Conservation (phyloP, 306 rosid genomes). For the Pueraria montana region DNA sequence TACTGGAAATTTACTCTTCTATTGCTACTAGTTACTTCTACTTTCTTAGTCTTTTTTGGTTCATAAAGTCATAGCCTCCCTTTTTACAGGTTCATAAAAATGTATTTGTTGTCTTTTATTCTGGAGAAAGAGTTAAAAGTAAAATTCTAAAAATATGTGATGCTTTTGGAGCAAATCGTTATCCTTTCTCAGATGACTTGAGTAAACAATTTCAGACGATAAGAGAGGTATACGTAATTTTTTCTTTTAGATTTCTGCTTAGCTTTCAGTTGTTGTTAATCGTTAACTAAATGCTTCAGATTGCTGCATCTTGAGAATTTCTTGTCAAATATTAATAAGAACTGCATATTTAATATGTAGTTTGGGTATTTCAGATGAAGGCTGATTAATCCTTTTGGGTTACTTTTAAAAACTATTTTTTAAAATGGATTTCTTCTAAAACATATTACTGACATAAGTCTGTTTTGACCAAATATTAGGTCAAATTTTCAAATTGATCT, state of each 20-base stretch:
- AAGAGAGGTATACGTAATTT: constrained; percentile 62
- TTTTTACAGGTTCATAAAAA: constrained; percentile 79
- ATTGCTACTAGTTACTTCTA: not conserved
- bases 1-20: constrained; percentile 28
- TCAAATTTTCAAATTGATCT: no score
- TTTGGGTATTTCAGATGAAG: constrained; percentile 7
- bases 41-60: constrained; percentile 37
- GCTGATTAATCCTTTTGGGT: no score
- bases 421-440: no score
- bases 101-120: constrained; percentile 83
- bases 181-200: constrained; percentile 80
- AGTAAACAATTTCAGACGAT: constrained; percentile 73
- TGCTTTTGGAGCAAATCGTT: constrained; percentile 90
- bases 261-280: not conserved
- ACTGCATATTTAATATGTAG: not conserved
- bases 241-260: constrained; percentile 17
- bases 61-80: constrained; percentile 34
- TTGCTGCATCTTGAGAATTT: constrained; percentile 25
- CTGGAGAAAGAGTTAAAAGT: constrained; percentile 82
- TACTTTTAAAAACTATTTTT: no score
- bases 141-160: constrained; percentile 85
- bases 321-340: constrained; percentile 18
- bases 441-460: no score
- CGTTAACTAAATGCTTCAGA: constrained; percentile 30
- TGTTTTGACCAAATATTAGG: no score